Evolutionary conservation across 2,329 filamentous ascomycete species (phyloP), one percentile per base, ranked within the genome.

Genomic region (Diaporthe amygdali): DNA sequence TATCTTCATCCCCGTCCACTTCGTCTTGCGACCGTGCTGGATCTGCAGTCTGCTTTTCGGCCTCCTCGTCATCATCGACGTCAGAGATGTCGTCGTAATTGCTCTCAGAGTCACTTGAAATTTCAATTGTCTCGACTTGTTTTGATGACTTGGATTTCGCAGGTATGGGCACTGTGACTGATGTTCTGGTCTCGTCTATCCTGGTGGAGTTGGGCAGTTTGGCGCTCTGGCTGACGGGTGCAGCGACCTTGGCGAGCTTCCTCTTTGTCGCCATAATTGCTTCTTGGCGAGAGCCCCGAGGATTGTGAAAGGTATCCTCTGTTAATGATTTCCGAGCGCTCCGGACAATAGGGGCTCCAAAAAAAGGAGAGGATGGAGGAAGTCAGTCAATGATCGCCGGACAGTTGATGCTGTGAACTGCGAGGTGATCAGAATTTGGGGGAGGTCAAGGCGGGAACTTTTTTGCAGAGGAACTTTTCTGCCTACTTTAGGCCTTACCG

Each of bases 171-270:
- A 68, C 46, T n/a, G 87, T 84, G 32, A 92, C 87, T 37, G 87
- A 82, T 17, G 89, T 84, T 75, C 83, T 86, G n/a, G 86, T 84
- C 78, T 92, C 89, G 79, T 91, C 87, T 72, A 92, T 85, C 70
- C 82, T 84, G 51, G 82, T 80, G 77, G 86, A 89, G 56, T 82
- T 80, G 3, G 84, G 76, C 22, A 83, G 79, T 78, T 88, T 89
- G 71, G 88, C 88, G 77, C 83, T 86, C 69, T 85, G 82, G 79
- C 85, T 88, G 72, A 88, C 82, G 0, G 90, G 90, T 71, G 86
- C 82, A 70, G 87, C 88, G 76, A 92, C 83, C 81, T 87, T 87
- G 74, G 85, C 84, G 72, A 88, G 82, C 85, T 90, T 92, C 78
- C 89, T 84, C 81, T 90, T 92, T 54, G 89, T 87, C 73, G 89